Base-by-base conservation (phyloP, 2,329 filamentous ascomycete species). In the Endocalyx cinctus region DNA sequence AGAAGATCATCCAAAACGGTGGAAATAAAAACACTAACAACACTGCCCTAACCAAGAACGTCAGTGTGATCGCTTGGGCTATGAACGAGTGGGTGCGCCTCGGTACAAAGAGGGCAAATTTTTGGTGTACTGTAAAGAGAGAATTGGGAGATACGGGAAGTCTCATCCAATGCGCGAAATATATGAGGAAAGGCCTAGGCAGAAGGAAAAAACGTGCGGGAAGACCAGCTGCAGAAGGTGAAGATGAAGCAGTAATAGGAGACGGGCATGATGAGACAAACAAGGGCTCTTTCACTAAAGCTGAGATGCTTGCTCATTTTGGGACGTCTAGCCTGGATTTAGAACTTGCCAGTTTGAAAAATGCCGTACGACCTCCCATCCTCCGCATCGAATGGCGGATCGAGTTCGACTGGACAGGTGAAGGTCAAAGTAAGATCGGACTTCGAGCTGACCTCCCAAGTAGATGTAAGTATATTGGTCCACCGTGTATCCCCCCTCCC, bases 391-490 rank as follows among this genome's bases (percentile, higher is more conserved):
- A 69, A 36, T 87, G 82, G 82, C 63, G 58, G 29, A 77, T 84
- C 27, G 58, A 59, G 2, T 84, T 86, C 48, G 82, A 86, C 54
- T 86, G 81, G 82, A 81, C 80, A 0, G 82, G 82, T 5, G 82
- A 86, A 50, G 81, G 78, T 5, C 70, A 73, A 47, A 84, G 73
- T 44, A 63, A 64, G 27, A 57, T 85, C 12, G 61, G 60, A 5
- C 63, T 80, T 10, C 52, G 74, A 41, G 61, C 77, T 3, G 71
- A 72, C 5, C 61, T 79, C 25, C 81, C 82, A 1, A 66, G 63
- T 6, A 75, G 73, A 51, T 86, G 81, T 85, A 58, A 71, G 79
- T 17, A 14, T 17, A 17, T 18, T 19, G 26, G 10, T 33, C 25
- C n/a, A 5, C n/a, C 16, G n/a, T 2, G 13, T 17, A 7, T 20